Conservation (phyloP, 495 filamentous ascomycete species). For the Lasiosphaeria miniovina region DNA sequence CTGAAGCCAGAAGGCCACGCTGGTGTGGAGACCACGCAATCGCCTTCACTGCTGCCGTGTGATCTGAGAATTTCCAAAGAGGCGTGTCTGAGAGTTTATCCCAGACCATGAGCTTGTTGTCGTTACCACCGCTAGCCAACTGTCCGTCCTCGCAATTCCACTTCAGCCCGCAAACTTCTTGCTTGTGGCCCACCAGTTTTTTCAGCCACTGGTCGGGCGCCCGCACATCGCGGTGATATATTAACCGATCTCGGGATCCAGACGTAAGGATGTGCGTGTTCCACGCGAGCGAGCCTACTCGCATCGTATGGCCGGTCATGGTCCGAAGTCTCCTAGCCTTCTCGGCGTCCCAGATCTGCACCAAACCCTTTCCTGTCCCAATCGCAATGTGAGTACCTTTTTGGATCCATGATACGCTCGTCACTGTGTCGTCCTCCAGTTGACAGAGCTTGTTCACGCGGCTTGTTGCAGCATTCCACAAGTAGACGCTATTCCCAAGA, state of each 20-base stretch:
- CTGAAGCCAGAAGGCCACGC: constrained; percentile 86
- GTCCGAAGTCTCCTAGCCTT: constrained; percentile 78
- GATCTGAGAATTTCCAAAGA: constrained; percentile 86
- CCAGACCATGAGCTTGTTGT: constrained; percentile 98
- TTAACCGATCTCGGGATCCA: constrained; percentile 86
- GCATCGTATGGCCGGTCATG: constrained; percentile 92
- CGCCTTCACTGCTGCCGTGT: constrained; percentile 93
- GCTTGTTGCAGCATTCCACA: constrained; percentile 92
- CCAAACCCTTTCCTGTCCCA: constrained; percentile 86
- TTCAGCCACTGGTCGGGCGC: constrained; percentile 86
- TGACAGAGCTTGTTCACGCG: constrained; percentile 90
- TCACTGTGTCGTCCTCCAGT: constrained; percentile 88
- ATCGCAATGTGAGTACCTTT: constrained; percentile 92
- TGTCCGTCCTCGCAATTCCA: constrained; percentile 97
- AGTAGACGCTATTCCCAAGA: constrained; percentile 89
- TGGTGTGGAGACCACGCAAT: constrained; percentile 99
- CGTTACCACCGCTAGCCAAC: constrained; percentile 93
- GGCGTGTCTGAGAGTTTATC: constrained; percentile 86
- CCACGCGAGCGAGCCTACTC: constrained; percentile 91
- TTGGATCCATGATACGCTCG: constrained; percentile 97
- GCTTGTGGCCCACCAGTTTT: constrained; percentile 89
- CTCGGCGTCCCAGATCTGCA: constrained; percentile 97
- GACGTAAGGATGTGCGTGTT: constrained; percentile 97
- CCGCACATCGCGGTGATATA: constrained; percentile 93
- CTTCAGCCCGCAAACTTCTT: constrained; percentile 95